Percentiles rank a stretch among this genome's conserved stretches.
phyloP scores from a whole-genome alignment of 2,329 filamentous ascomycete species.

The Berkeleyomyces basicola region DNA sequence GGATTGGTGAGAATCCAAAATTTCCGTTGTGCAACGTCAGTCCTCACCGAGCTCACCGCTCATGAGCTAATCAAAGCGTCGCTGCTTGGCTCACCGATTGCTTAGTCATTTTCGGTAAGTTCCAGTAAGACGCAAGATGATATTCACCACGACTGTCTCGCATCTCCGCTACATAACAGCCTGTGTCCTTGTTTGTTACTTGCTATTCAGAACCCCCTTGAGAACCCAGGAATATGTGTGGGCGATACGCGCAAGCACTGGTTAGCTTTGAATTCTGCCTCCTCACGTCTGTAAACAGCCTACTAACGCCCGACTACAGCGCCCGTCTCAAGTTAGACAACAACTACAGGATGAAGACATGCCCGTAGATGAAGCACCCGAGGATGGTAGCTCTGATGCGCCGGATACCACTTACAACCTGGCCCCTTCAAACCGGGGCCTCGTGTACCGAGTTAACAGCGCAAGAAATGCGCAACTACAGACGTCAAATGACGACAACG shows the following conservation, averaged over 20 bases:
- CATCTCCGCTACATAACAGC: too few relatives aligned
- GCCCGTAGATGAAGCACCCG: slow-evolving; percentile 52
- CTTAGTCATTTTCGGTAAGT: slow-evolving; percentile 3
- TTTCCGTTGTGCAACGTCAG: slow-evolving; percentile 2
- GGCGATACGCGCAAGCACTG: slow-evolving; percentile 23
- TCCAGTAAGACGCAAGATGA: background rate
- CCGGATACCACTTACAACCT: slow-evolving; percentile 79
- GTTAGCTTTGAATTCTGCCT: slow-evolving; percentile 17
- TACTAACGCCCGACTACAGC: slow-evolving; percentile 28
- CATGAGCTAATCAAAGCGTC: background rate
- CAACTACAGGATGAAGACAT: slow-evolving; percentile 61
- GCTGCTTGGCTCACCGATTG: background rate
- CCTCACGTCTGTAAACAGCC: slow-evolving; percentile 18
- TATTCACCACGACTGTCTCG: background rate
- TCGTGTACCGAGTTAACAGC: slow-evolving; percentile 62
- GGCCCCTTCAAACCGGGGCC: slow-evolving; percentile 68
- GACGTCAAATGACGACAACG: slow-evolving; percentile 27
- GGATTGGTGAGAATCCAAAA: background rate
- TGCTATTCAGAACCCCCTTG: background rate
- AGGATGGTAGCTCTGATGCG: slow-evolving; percentile 44
- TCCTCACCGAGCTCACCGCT: slow-evolving; percentile 6
- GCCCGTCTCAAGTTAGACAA: slow-evolving; percentile 57
- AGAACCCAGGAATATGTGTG: slow-evolving; percentile 20
- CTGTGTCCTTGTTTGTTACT: too few relatives aligned
- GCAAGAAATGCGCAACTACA: slow-evolving; percentile 22